These are phyloP conservation scores for Daldinia grandis DNA, from an alignment of 495 filamentous ascomycete genomes.

Conservation along the genomic window DNA sequence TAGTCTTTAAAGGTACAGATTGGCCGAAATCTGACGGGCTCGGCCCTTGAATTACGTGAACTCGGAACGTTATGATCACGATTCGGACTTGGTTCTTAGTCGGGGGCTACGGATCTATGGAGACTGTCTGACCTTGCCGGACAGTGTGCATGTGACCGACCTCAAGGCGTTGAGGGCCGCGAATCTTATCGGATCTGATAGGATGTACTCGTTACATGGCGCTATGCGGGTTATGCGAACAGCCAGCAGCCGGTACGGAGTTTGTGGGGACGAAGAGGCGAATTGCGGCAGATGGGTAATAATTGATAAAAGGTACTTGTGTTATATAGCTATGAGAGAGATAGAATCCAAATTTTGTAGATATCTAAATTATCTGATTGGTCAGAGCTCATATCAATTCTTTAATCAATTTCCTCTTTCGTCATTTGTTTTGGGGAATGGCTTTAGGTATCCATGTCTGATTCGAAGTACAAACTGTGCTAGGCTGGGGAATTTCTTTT, in stretches of 20 bases:
- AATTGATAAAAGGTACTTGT: constrained; percentile 9
- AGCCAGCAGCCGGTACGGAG: constrained; percentile 2
- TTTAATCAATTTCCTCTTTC: constrained; percentile 26
- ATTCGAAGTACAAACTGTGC: constrained; percentile 8
- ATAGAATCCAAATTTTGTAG: constrained; percentile 12
- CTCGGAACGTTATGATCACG: constrained; percentile 2
- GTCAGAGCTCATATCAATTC: neutral
- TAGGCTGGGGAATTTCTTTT: neutral
- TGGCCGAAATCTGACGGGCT: neutral
- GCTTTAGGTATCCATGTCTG: neutral
- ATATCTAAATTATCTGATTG: constrained; percentile 36
- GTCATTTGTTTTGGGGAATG: constrained; percentile 25
- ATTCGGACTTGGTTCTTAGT: neutral
- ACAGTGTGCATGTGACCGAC: constrained; percentile 1
- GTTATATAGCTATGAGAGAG: neutral
- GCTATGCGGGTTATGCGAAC: neutral
- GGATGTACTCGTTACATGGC: constrained; percentile 1
- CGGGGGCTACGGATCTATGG: constrained; percentile 10
- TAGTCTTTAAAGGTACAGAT: neutral
- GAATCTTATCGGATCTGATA: constrained; percentile 9
- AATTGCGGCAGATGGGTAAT: constrained; percentile 1
- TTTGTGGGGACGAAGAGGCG: constrained; percentile 10
- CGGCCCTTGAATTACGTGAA: neutral
- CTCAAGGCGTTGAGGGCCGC: constrained; percentile 1
- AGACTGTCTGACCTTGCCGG: neutral